A percentile compares a stretch with the other conserved stretches of the same genome.
Conservation (phyloP, 768 basidiomycete genomes). For the Crucibulum laeve region DNA sequence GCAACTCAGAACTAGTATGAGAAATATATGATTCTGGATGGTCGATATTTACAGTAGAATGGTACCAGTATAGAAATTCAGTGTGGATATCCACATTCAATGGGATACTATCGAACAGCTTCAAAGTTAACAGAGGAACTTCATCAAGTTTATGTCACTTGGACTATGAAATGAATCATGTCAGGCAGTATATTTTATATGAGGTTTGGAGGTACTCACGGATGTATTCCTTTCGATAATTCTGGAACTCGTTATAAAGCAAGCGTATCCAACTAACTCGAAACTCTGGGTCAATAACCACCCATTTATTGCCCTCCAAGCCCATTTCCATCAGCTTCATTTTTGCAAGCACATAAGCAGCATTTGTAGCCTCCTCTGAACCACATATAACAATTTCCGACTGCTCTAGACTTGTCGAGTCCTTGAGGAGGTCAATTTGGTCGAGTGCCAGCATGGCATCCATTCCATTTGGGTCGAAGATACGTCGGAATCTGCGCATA, state of each 20-base stretch:
- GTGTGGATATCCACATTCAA: too few species aligned
- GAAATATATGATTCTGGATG: too few species aligned
- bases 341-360: conserved; percentile 1
- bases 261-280: not conserved
- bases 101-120: too few species aligned
- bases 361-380: not conserved
- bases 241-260: not conserved
- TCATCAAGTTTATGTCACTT: too few species aligned
- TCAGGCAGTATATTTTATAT: too few species aligned
- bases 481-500: conserved; percentile 20
- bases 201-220: not conserved
- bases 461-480: conserved; percentile 15
- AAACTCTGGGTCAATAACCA: not conserved
- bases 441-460: conserved; percentile 8
- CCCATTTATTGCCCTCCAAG: not conserved
- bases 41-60: too few species aligned
- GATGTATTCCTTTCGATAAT: not conserved
- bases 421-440: not conserved
- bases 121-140: too few species aligned
- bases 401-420: conserved; percentile 17
- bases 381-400: conserved; percentile 21
- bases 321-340: conserved; percentile 7
- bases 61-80: too few species aligned
- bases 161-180: too few species aligned
- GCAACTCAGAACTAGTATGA: too few species aligned